Evolutionary conservation across 352 stramenopile species (phyloP), one percentile per base, ranked within the genome.

Genomic region (Pythium scleroteichum): DNA sequence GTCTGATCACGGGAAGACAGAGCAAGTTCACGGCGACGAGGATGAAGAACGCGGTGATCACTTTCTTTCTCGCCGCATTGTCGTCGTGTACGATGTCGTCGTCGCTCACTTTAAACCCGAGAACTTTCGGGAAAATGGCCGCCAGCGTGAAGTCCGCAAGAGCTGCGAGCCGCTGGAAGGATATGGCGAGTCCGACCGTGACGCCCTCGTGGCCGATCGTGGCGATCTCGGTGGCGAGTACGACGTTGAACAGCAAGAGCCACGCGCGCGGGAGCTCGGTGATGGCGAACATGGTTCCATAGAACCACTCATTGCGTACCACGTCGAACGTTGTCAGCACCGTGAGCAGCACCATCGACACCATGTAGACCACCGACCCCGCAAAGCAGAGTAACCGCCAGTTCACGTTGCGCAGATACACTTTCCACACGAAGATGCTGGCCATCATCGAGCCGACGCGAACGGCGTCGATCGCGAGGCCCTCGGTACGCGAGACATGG

Each of bases 161-260:
- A n/a, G 47, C 68, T 3, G 68, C 62, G 19, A 89, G 67, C 26
- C 59, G 65, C 44, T 85, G 71, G 41, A 79, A 76, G 6, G 82
- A 88, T 17, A 86, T 54, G 5, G 83, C 52, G 14, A 88, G 46
- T 0, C 79, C 79, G 24, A 87, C 69, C 0, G 75, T 85, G 17
- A 78, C 70, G 3, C 79, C 82, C 50, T 89, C 79, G 17, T 66
- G 69, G 2, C 78, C 82, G 2, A 79, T 51, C 19, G 79, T 66
- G 5, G 79, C 66, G 44, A 89, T 80, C 53, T 91, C 82, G 1
- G 79, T 89, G 1, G 68, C 61, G 4, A 71, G 62, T 8, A 88
- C 26, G 16, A 86, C 50, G 0, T 51, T 68, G 35, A 76, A 82
- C 9, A 91, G 26, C 50, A 76, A 32, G 14, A 87, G 56, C 71